phyloP scores from a whole-genome alignment of 108 stramenopile genomes.

The Hondaea fermentalgiana region DNA sequence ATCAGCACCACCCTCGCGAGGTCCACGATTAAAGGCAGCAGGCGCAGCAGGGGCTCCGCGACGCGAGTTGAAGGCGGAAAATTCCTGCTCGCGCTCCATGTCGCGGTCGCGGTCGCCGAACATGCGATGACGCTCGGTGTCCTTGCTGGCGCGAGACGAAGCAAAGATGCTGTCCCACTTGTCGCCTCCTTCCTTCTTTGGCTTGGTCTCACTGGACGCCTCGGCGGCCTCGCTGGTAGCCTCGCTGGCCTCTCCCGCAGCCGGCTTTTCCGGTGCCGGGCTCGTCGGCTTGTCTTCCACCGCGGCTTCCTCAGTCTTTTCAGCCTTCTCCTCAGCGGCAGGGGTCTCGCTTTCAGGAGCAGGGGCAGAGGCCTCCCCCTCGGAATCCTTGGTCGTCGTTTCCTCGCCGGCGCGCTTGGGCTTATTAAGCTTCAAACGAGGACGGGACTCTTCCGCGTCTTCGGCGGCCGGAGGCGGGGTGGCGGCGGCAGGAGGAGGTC shows the following conservation, averaged over 20 bases:
- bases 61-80: neutral
- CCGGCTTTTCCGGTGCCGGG: neutral
- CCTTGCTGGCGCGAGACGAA: neutral
- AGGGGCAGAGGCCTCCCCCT: neutral
- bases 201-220: neutral
- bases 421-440: neutral
- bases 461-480: neutral
- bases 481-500: neutral
- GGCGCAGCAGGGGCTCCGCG: neutral
- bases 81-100: neutral
- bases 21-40: neutral
- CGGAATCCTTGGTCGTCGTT: neutral
- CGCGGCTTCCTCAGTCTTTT: neutral
- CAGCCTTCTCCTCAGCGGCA: neutral
- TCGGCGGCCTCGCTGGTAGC: neutral
- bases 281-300: neutral
- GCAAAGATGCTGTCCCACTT: constrained; percentile 8
- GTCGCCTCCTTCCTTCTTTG: neutral
- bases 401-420: neutral
- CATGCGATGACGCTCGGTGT: neutral
- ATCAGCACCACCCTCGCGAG: neutral
- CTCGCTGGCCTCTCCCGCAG: neutral
- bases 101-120: neutral
- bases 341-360: too few species aligned
- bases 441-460: neutral